phyloP scores from a whole-genome alignment of 352 stramenopile genomes.

The Pythium phragmitis region DNA sequence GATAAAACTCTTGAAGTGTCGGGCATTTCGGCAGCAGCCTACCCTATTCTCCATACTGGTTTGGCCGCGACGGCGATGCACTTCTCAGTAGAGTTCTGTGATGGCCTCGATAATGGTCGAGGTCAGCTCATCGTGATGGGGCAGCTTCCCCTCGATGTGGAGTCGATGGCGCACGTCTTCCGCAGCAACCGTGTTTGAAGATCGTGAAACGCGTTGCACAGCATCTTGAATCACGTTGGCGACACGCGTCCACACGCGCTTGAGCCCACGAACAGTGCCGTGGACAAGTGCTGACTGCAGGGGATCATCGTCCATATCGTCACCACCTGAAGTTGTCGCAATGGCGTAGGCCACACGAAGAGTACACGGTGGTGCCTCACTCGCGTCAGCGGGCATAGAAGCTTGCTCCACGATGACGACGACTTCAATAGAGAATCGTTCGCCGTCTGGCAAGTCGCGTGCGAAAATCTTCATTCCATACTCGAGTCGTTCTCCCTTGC shows the following conservation, averaged over 20 bases:
- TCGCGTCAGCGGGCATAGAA: not conserved
- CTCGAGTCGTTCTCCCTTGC: conserved; percentile 37
- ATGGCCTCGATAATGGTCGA: conserved; percentile 55
- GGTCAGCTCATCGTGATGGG: conserved; percentile 59
- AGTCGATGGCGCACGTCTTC: conserved; percentile 31
- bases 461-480: conserved; percentile 72
- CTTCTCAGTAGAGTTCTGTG: conserved; percentile 36
- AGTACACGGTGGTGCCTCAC: not conserved
- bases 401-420: conserved; percentile 19
- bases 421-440: conserved; percentile 50
- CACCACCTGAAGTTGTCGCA: not conserved
- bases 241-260: conserved; percentile 57
- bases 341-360: conserved; percentile 49
- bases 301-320: conserved; percentile 31
- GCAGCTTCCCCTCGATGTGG: conserved; percentile 43
- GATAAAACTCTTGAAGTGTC: not conserved
- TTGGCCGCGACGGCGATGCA: not conserved
- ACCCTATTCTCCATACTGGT: conserved; percentile 18
- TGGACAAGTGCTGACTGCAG: conserved; percentile 33
- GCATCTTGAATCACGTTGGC: conserved; percentile 44
- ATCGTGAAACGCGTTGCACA: conserved; percentile 27
- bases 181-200: conserved; percentile 13
- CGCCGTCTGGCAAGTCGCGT: conserved; percentile 45
- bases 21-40: conserved; percentile 11
- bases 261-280: conserved; percentile 45